phyloP scores from a whole-genome alignment of 371 early-diverging fungal species.

The Capillidium heterosporum region DNA sequence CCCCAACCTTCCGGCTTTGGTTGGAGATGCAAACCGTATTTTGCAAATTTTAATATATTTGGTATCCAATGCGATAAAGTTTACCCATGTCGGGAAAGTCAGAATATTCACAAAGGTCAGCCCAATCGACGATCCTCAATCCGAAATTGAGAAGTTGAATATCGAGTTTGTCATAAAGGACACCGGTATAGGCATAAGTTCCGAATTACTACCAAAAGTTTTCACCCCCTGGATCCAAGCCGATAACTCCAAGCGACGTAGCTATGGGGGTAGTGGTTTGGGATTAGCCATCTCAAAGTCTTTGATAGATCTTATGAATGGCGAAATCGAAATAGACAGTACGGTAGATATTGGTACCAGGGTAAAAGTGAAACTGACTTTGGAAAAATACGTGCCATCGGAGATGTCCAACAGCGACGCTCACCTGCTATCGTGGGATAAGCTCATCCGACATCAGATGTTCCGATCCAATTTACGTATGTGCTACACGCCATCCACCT shows the following conservation, averaged over 20 bases:
- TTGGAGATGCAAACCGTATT: constrained; percentile 59
- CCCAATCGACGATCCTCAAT: not conserved
- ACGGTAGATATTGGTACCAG: not conserved
- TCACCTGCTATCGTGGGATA: not conserved
- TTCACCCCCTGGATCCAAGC: constrained; percentile 41
- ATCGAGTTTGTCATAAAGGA: constrained; percentile 28
- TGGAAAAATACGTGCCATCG: not conserved
- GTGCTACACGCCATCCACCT: not conserved
- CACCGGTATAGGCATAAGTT: constrained; percentile 67
- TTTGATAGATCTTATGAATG: constrained; percentile 33
- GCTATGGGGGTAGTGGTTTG: constrained; percentile 25
- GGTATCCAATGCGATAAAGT: constrained; percentile 77
- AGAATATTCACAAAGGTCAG: not conserved
- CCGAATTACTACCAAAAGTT: constrained; percentile 4
- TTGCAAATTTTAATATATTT: constrained; percentile 66
- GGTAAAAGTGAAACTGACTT: not conserved
- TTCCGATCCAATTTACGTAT: not conserved
- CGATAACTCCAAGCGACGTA: constrained; percentile 28
- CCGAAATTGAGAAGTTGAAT: not conserved
- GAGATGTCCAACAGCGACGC: not conserved
- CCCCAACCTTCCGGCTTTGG: constrained; percentile 39
- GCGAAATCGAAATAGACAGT: constrained; percentile 4
- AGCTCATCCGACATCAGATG: not conserved
- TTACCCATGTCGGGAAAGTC: constrained; percentile 51
- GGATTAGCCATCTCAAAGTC: constrained; percentile 28